Evolutionary conservation across 371 early-diverging fungal genomes (phyloP), one percentile per base, ranked within the genome.

Genomic region (Syncephalastrum sp.): DNA sequence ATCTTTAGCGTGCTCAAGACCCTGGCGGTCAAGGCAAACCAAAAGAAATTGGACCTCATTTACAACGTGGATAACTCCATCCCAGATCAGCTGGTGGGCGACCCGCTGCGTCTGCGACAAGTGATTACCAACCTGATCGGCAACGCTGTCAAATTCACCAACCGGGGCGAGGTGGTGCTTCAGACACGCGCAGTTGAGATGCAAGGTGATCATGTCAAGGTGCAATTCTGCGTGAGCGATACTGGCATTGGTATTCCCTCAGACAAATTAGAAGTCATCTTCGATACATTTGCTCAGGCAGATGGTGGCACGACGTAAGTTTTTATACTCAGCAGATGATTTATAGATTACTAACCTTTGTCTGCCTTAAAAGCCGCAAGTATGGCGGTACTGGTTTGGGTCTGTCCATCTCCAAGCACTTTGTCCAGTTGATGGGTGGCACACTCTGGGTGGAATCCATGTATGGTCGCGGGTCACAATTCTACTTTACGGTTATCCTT

Each of bases 101-200:
- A 92, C 67, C 87, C 86, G 23, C 67, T 82, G 38, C 75, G 92
- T 15, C 63, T 89, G 43, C 76, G 82, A 19, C 91, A 91, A 65
- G 81, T 91, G 38, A 79, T 91, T 52, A 89, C 85, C 6, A 88
- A 91, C 51, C 66, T 91, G 24, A 83, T 87, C 10, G 87, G 87
- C 57, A 89, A 92, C 65, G 89, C 92, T 17, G 80, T 92, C 59
- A 90, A 91, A 68, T 91, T 91, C 42, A 90, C 91, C 10, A 81
- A 78, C 8, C 74, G 81, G 48, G 92, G 90, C 46, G 74, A 73
- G 27, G 81, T 90, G 12, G 74, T 79, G 1, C 68, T 87, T 12
- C 69, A 68, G 46, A 77, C 75, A n/a, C 62, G 72, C 12, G 65
- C 67, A 47, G 61, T 59, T 50, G 58, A 61, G 57, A 67, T 63